Percentiles rank a stretch among this genome's conserved stretches.
Evolutionary conservation across 1,139 yeast species (phyloP).

Genomic region (Sugiyamaella pinicola): DNA sequence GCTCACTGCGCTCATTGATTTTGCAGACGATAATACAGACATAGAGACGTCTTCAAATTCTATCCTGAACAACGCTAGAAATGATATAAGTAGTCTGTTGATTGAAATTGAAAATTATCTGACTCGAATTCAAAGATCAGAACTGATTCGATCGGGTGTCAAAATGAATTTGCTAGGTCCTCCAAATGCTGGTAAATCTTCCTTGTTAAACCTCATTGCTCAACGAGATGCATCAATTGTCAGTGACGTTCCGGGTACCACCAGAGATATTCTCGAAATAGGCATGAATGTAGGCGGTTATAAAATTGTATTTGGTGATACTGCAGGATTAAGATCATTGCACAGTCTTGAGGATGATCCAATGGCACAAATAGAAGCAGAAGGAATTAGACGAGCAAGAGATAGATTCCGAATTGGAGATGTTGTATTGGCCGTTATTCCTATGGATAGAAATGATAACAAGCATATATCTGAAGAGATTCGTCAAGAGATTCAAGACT

Average conservation of each 20-base stretch:
- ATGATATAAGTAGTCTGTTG: conserved; percentile 48
- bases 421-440: conserved; percentile 46
- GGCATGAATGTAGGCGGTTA: conserved; percentile 82
- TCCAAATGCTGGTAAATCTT: conserved; percentile 96
- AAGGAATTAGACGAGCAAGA: conserved; percentile 82
- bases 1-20: conserved; percentile 86
- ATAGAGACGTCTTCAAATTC: conserved; percentile 56
- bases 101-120: conserved; percentile 49
- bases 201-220: conserved; percentile 71
- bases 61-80: conserved; percentile 52
- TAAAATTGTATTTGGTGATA: conserved; percentile 83
- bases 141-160: conserved; percentile 71
- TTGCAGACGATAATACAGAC: conserved; percentile 88
- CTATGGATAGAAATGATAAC: conserved; percentile 28
- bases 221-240: conserved; percentile 88
- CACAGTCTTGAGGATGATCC: conserved; percentile 28
- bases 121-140: conserved; percentile 57
- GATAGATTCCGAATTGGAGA: conserved; percentile 65
- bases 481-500: conserved; percentile 32
- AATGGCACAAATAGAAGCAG: conserved; percentile 64
- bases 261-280: conserved; percentile 84
- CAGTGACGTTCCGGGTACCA: conserved; percentile 90
- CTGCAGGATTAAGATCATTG: conserved; percentile 83
- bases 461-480: conserved; percentile 25
- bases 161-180: conserved; percentile 79